Conservation (phyloP, 2,329 filamentous ascomycete genomes). For the Pezicula carpinea region DNA sequence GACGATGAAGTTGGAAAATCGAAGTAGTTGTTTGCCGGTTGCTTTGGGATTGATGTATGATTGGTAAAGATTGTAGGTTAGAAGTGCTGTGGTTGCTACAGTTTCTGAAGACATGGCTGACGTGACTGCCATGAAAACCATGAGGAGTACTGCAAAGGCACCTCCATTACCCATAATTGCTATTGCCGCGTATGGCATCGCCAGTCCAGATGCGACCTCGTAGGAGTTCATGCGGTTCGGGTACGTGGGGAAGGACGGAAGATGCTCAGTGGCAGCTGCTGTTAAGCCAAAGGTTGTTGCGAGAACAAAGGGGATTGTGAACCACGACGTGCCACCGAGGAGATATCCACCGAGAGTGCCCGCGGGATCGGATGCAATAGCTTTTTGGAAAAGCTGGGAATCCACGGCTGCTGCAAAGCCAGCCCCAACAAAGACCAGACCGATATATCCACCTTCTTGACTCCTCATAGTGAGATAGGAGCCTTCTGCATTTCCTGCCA, state of each 20-base stretch:
- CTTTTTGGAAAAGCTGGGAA: conserved; percentile 65
- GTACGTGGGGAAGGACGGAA: conserved; percentile 53
- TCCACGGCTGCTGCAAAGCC: conserved; percentile 46
- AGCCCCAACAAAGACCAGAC: conserved; percentile 71
- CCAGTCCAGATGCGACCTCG: conserved; percentile 66
- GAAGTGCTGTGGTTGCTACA: conserved; percentile 32
- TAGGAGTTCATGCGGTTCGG: conserved; percentile 63
- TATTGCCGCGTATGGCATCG: conserved; percentile 65
- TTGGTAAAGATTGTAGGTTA: conserved; percentile 44
- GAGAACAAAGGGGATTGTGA: conserved; percentile 81
- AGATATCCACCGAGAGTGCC: conserved; percentile 76
- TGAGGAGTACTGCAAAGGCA: conserved; percentile 58
- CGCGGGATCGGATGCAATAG: conserved; percentile 76
- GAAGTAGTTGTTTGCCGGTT: conserved; percentile 36
- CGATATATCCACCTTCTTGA: conserved; percentile 73
- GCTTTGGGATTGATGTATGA: conserved; percentile 44
- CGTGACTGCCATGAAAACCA: conserved; percentile 80
- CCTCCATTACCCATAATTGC: conserved; percentile 67
- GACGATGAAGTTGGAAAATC: conserved; percentile 41
- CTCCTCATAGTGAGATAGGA: conserved; percentile 82
- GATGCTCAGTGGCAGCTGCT: conserved; percentile 70
- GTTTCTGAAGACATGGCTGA: conserved; percentile 73
- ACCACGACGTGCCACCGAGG: conserved; percentile 79
- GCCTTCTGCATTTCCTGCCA: conserved; percentile 70
- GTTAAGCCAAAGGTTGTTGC: conserved; percentile 81